A percentile compares a stretch with the other conserved stretches of the same genome.
Evolutionary conservation across 345 rosid species (phyloP).

Genomic region (Rhodamnia rubescens): DNA sequence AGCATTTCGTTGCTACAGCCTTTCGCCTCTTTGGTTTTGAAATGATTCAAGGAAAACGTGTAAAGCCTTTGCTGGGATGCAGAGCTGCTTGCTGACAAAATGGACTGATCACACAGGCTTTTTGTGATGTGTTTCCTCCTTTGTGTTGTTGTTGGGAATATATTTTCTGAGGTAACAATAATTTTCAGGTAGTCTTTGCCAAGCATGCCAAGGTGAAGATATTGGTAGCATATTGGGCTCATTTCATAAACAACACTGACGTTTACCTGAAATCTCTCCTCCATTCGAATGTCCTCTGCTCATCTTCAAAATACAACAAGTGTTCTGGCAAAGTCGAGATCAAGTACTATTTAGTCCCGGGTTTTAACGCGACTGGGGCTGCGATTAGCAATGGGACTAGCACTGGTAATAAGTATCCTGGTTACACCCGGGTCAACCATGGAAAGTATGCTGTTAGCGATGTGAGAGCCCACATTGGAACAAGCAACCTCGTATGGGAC

Average conservation of each 20-base stretch:
- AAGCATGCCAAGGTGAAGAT: conserved; percentile 76
- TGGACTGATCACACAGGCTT: no score
- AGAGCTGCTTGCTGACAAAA: no score
- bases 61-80: no score
- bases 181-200: conserved; percentile 57
- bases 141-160: background rate
- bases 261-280: conserved; percentile 59
- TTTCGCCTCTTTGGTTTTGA: background rate
- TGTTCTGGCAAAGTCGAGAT: conserved; percentile 71
- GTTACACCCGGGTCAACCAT: conserved; percentile 62
- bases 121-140: background rate
- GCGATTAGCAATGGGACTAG: conserved; percentile 28
- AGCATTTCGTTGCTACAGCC: background rate
- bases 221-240: conserved; percentile 69
- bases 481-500: conserved; percentile 83
- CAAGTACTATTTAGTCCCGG: conserved; percentile 63
- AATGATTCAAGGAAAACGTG: no score
- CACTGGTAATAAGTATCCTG: conserved; percentile 62
- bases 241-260: conserved; percentile 53
- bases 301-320: conserved; percentile 46
- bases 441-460: conserved; percentile 72
- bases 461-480: conserved; percentile 64
- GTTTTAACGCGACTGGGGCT: conserved; percentile 74
- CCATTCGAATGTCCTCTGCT: conserved; percentile 61
- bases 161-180: background rate